Base-by-base conservation (phyloP, 257 asterid genomes). In the Salvia miltiorrhiza region DNA sequence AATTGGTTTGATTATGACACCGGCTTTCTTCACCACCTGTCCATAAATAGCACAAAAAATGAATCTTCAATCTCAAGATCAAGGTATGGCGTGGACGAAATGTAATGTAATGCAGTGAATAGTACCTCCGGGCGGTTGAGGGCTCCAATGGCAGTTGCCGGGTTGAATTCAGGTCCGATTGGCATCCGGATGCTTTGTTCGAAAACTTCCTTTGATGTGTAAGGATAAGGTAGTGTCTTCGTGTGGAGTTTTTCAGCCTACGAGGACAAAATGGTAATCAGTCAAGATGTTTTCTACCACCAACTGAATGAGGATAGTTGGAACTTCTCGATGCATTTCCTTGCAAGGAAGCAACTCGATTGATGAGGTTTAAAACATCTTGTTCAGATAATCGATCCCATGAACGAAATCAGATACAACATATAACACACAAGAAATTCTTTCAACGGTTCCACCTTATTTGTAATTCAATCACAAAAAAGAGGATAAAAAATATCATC, bases 151-250 rank as follows among this genome's bases (percentile, higher is more conserved):
- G 95, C 77, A 26, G 88, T 77, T 21, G 63, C 90, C 12, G 99
- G 97, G 81, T 93, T 87, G 63, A 75, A 90, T 60, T 91, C 97
- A 10, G 99, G 99, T 55, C 97, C 97, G 58, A 93, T 87, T 41
- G 99, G 97, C 96, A 86, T 87, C 56, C 97, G 89, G 26, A 87
- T 82, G 73, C 99, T 91, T 74, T 82, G 93, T 43, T 93, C 96
- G 50, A 77, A 91, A 66, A 87, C 92, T 69, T 89, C 99, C 65
- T 77, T 74, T 11, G 99, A 91, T 14, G 91, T 89, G 82, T 40
- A 87, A 4, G 99, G 99, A 75, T 76, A 91, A 19, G 99, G 99
- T 61, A 93, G 76, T 14, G 95, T 86, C 87, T 87, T 84, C 2
- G 95, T 86, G 49, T 86, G 93, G 30, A 91, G 85, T 70, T 89